A percentile compares a stretch with the other conserved stretches of the same genome.
Evolutionary conservation across 1,284 basidiomycete genomes (phyloP).

Genomic region (Pseudozyma tsukubaensis): DNA sequence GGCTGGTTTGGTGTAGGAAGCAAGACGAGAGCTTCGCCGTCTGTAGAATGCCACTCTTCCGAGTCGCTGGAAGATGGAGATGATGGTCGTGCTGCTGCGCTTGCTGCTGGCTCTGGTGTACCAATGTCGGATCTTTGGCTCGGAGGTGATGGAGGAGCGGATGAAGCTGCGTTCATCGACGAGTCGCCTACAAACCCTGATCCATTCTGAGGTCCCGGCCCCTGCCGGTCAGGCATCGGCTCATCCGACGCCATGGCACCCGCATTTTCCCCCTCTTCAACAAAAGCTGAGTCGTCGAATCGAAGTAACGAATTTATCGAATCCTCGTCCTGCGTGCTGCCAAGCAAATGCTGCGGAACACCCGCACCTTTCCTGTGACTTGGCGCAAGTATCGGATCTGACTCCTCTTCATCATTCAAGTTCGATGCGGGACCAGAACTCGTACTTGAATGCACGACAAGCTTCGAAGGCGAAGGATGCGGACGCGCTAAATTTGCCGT

Average conservation of each 20-base stretch:
- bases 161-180: not conserved
- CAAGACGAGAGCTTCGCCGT: not conserved
- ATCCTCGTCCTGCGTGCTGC: constrained; percentile 27
- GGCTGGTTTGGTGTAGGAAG: not conserved
- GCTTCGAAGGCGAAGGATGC: constrained; percentile 12
- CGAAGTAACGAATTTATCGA: constrained; percentile 8
- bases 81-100: not conserved
- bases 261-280: too few relatives aligned
- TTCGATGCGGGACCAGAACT: not conserved
- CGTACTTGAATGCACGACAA: constrained; percentile 17
- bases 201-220: too few relatives aligned
- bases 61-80: constrained; percentile 12
- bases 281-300: not conserved
- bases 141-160: not conserved
- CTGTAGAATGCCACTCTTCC: not conserved
- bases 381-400: constrained; percentile 13
- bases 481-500: constrained; percentile 7
- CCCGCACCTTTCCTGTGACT: constrained; percentile 1
- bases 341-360: constrained; percentile 8
- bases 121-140: not conserved
- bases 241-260: not conserved
- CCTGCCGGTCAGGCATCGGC: not conserved
- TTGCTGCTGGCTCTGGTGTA: not conserved
- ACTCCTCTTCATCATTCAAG: constrained; percentile 3
- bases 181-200: not conserved